These are phyloP conservation scores for Vitellaria paradoxa DNA, from an alignment of 179 eudicot species.

Conservation along the genomic window DNA sequence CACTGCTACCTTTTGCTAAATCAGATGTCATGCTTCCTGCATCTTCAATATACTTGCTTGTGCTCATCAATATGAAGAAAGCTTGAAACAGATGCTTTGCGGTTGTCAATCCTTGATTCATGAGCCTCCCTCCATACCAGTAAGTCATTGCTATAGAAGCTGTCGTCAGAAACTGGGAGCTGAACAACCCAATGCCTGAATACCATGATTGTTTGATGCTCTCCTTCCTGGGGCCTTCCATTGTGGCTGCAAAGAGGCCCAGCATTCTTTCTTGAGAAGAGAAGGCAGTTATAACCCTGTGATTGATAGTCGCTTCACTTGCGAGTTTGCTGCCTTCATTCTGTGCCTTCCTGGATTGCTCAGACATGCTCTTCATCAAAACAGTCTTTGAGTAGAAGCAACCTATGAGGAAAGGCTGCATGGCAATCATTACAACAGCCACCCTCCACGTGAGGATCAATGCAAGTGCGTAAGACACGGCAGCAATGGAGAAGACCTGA, in stretches of 20 bases:
- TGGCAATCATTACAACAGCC: conserved; percentile 37
- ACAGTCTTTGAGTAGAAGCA: conserved; percentile 35
- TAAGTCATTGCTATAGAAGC: conserved; percentile 32
- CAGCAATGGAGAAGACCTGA: conserved; percentile 29
- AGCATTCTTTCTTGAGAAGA: conserved; percentile 36
- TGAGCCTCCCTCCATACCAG: conserved; percentile 48
- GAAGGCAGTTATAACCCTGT: conserved; percentile 40
- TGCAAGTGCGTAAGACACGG: conserved; percentile 25
- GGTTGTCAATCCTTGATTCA: conserved; percentile 23
- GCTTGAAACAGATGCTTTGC: conserved; percentile 37
- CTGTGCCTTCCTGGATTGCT: conserved; percentile 30
- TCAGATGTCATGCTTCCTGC: conserved; percentile 52
- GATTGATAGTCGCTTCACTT: conserved; percentile 47
- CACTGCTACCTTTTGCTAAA: conserved; percentile 30
- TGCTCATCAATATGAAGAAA: conserved; percentile 46
- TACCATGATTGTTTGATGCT: conserved; percentile 37
- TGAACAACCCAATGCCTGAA: conserved; percentile 31
- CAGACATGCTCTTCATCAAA: conserved; percentile 36
- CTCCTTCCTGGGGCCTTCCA: conserved; percentile 24
- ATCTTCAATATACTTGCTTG: conserved; percentile 43
- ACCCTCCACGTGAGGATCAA: conserved; percentile 39
- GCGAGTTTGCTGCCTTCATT: conserved; percentile 42
- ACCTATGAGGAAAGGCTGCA: conserved; percentile 41
- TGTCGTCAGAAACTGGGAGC: conserved; percentile 39
- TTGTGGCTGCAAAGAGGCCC: conserved; percentile 25